Conservation (phyloP, 257 asterid species). For the Fraxinus excelsior region DNA sequence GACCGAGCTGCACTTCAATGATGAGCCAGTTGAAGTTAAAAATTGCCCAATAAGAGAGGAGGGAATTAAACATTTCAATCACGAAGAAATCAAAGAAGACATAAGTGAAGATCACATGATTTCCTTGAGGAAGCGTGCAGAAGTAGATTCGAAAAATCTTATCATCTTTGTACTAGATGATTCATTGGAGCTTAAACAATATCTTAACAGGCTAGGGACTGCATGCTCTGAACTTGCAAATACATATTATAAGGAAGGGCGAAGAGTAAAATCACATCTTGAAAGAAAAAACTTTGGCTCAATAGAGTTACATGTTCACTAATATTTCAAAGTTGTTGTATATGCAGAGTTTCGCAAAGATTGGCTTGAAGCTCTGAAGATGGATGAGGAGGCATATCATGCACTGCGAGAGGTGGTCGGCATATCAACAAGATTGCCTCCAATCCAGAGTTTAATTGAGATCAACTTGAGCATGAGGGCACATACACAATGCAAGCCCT, state of each 20-base stretch:
- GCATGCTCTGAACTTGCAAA: constrained; percentile 68
- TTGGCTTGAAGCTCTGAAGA: too few species aligned
- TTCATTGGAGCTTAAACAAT: constrained; percentile 66
- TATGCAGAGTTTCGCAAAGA: too few species aligned
- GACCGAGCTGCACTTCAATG: too few species aligned
- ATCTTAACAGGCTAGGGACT: constrained; percentile 77
- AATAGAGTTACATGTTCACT: constrained; percentile 74
- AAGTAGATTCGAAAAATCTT: constrained; percentile 12
- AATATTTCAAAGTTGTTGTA: constrained; percentile 34
- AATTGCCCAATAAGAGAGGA: too few species aligned
- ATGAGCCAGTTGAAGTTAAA: too few species aligned
- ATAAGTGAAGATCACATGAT: constrained; percentile 84
- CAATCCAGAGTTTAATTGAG: constrained; percentile 84
- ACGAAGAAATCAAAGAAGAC: constrained; percentile 43
- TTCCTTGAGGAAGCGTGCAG: constrained; percentile 68
- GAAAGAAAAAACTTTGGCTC: constrained; percentile 74
- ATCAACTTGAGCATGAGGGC: constrained; percentile 36
- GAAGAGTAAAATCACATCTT: constrained; percentile 70
- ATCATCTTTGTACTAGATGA: constrained; percentile 63
- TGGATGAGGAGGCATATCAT: too few species aligned
- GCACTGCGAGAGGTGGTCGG: too few species aligned
- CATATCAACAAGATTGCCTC: constrained; percentile 87
- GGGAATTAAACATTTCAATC: too few species aligned
- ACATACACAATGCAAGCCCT: too few species aligned
- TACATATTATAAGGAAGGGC: constrained; percentile 80